Percentiles rank a stretch among this genome's conserved stretches.
phyloP scores from a whole-genome alignment of 805 yeast species.

The Tetrapisispora fleetii region DNA sequence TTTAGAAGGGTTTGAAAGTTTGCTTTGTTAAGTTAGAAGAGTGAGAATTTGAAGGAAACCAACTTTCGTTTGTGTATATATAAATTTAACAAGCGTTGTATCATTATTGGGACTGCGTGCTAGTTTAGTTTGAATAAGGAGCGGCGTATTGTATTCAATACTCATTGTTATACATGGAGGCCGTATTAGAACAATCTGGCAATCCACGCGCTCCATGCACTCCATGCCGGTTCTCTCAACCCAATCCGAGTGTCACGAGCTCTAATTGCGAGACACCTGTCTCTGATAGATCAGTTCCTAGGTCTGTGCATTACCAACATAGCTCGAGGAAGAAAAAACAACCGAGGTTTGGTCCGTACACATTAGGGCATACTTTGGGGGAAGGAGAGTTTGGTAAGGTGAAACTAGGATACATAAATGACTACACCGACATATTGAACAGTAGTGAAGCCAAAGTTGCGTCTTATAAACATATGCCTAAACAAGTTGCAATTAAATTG shows the following conservation, averaged over 20 bases:
- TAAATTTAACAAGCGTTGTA: no score
- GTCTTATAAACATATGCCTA: conserved; percentile 30
- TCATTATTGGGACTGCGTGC: no score
- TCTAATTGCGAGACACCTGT: neutral
- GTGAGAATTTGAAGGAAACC: no score
- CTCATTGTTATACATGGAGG: neutral
- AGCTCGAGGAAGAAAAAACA: conserved; percentile 39
- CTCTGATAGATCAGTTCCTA: neutral
- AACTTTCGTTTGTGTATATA: no score
- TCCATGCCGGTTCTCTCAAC: neutral
- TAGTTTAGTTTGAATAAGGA: no score
- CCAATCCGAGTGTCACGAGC: neutral
- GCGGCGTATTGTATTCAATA: neutral
- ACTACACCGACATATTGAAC: conserved; percentile 13
- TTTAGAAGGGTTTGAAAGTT: no score
- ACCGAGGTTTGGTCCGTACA: conserved; percentile 80
- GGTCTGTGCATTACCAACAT: conserved; percentile 2
- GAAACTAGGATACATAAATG: conserved; percentile 93
- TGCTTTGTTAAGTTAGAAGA: no score
- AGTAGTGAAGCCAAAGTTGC: conserved; percentile 4
- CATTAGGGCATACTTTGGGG: conserved; percentile 87
- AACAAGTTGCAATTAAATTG: conserved; percentile 88
- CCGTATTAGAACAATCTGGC: neutral
- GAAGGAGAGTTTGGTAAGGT: conserved; percentile 99
- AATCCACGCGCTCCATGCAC: neutral